Base-by-base conservation (phyloP, 371 early-diverging fungal genomes). In the Rhizopus stolonifer region DNA sequence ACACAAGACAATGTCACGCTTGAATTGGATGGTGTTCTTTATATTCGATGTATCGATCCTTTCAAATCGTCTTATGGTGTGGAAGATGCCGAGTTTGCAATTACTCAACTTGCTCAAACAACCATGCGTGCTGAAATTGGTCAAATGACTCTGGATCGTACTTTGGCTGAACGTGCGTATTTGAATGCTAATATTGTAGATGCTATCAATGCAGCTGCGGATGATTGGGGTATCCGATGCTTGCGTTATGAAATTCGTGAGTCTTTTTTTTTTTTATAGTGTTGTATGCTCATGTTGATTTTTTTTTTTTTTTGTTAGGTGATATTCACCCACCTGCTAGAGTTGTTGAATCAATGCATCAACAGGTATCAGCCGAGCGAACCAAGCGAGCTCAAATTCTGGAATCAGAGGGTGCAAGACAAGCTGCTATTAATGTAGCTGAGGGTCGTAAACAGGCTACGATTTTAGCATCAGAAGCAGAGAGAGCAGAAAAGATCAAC, bases 121-220 rank as follows among this genome's bases (percentile, higher is more conserved):
- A 95, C 98, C 1, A 97, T 97, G 97, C 86, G 98, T 26, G 94
- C 98, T 2, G 98, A 98, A 65, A 97, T 97, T 64, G 98, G 98
- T 24, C 95, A 95, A 69, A 87, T 98, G 90, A 95, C 96, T 0
- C 75, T 98, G 54, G 99, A 98, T 69, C 82, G 91, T 13, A 98
- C 97, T 3, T 70, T 98, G 46, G 95, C 98, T 2, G 96, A 98
- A 66, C 87, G 98, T 58, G 88, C 93, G 24, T 83, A 89, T 45
- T 75, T 98, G 54, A 98, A 98, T 70, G 65, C 83, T 54, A 90
- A 93, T 61, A 98, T 98, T 68, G 96, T 96, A 19, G 82, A 92
- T 25, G 93, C 96, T 10, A 97, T 98, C 72, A 98, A 96, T 67
- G 69, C 84, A 6, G 98, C 99, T 13, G 88, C 95, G 1, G 89